Evolutionary conservation across 1,284 basidiomycete genomes (phyloP).

Genomic region (Mycena sp.): DNA sequence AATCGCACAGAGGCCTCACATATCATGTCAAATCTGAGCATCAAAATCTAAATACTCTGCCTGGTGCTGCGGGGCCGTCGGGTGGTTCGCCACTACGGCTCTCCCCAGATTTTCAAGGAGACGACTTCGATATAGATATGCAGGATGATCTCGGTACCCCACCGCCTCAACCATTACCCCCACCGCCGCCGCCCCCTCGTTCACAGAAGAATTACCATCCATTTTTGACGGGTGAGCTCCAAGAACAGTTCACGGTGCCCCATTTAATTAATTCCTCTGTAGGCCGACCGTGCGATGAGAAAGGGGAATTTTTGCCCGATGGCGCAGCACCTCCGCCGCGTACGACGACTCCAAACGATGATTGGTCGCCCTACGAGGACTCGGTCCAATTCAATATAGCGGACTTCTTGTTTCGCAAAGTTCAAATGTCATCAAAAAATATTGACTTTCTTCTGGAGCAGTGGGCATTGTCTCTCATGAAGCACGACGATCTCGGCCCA

Average conservation of each 20-base stretch:
- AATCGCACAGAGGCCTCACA: background rate
- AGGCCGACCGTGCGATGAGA: constrained; percentile 7
- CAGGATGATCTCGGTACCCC: no score
- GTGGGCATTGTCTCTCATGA: constrained; percentile 17
- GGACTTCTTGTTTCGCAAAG: constrained; percentile 31
- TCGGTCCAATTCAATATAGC: constrained; percentile 22
- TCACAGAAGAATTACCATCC: background rate
- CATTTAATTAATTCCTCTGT: background rate
- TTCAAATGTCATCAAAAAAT: constrained; percentile 26
- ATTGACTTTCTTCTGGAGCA: constrained; percentile 24
- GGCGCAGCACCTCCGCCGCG: constrained; percentile 12
- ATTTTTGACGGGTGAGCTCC: background rate
- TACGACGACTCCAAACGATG: background rate
- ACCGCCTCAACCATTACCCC: background rate
- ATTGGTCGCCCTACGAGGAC: constrained; percentile 27
- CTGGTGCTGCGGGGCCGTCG: background rate
- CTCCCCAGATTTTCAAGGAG: background rate
- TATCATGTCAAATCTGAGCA: background rate
- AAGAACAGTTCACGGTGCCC: background rate
- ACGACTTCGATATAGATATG: background rate
- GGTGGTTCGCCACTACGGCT: no score
- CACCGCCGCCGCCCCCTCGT: background rate
- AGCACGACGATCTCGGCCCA: constrained; percentile 22
- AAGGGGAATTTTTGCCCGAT: background rate
- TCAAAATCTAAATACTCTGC: background rate